phyloP scores from a whole-genome alignment of 2,329 filamentous ascomycete genomes.

The Fusarium nelsonii region DNA sequence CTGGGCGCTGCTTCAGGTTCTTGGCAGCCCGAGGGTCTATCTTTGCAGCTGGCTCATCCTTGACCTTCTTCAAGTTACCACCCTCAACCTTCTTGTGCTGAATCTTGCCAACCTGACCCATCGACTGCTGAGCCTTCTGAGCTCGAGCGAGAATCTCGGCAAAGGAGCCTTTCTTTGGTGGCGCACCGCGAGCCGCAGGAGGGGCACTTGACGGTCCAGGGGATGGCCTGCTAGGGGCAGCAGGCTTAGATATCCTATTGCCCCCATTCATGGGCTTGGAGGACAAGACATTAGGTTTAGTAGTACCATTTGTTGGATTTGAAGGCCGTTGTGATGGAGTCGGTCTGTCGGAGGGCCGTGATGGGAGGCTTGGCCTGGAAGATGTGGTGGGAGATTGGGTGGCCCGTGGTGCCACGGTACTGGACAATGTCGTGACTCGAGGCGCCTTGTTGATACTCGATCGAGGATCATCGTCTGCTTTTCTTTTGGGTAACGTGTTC shows the following conservation, averaged over 20 bases:
- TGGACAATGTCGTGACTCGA: conserved; percentile 49
- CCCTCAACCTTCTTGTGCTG: conserved; percentile 81
- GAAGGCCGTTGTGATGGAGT: conserved; percentile 42
- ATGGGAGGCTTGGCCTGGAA: conserved; percentile 38
- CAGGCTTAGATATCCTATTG: conserved; percentile 45
- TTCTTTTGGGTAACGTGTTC: conserved; percentile 63
- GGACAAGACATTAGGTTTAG: conserved; percentile 41
- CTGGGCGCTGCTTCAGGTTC: conserved; percentile 28
- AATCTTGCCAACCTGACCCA: conserved; percentile 76
- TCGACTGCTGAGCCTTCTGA: conserved; percentile 71
- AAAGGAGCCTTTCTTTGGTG: conserved; percentile 80
- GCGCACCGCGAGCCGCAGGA: conserved; percentile 59
- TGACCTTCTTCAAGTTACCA: conserved; percentile 61
- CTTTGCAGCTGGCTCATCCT: conserved; percentile 57
- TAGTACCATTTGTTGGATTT: conserved; percentile 27
- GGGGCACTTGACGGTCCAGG: conserved; percentile 53
- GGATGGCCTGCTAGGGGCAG: conserved; percentile 42
- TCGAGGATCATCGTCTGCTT: conserved; percentile 65
- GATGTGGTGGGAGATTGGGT: conserved; percentile 37
- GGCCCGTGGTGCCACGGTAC: conserved; percentile 39
- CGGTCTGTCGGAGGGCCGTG: conserved; percentile 47
- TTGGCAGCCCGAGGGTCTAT: conserved; percentile 42
- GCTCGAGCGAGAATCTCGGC: conserved; percentile 80
- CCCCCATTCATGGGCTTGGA: conserved; percentile 47
- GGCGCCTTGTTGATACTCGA: conserved; percentile 58